Conservation (phyloP, 2,329 filamentous ascomycete genomes). For the Colletotrichum navitas region DNA sequence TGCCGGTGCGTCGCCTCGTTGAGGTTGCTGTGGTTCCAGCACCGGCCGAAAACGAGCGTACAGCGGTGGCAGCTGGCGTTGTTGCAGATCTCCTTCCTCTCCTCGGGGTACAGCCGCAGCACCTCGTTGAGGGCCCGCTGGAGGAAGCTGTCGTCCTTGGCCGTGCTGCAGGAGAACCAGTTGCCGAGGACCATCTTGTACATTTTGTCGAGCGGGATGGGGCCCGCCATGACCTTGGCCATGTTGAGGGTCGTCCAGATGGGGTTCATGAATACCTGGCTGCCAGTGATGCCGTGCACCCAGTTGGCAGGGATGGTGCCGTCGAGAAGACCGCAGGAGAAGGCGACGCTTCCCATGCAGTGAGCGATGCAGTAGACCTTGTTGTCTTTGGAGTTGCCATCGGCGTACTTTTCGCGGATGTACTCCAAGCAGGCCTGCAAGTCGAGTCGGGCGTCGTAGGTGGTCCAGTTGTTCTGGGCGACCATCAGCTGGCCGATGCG, state of each 20-base stretch:
- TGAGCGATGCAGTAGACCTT: constrained; percentile 71
- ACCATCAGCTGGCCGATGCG: constrained; percentile 67
- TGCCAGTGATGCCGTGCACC: constrained; percentile 69
- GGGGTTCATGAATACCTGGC: constrained; percentile 74
- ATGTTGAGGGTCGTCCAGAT: constrained; percentile 68
- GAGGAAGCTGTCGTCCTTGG: constrained; percentile 59
- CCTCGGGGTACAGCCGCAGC: constrained; percentile 69
- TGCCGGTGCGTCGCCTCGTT: constrained; percentile 75
- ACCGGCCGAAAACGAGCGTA: constrained; percentile 71
- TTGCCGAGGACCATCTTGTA: constrained; percentile 62
- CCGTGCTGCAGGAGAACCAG: constrained; percentile 68
- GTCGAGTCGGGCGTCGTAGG: constrained; percentile 71
- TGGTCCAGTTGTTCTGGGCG: constrained; percentile 67
- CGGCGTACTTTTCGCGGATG: constrained; percentile 58
- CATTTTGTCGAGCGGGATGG: constrained; percentile 62
- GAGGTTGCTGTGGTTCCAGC: constrained; percentile 74
- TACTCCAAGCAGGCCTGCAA: constrained; percentile 66
- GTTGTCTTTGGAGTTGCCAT: constrained; percentile 45
- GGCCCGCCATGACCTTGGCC: constrained; percentile 64
- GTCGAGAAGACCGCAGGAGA: constrained; percentile 70
- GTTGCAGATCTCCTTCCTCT: constrained; percentile 69
- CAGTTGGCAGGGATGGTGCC: constrained; percentile 69
- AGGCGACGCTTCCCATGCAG: constrained; percentile 73
- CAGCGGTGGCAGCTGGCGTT: constrained; percentile 72
- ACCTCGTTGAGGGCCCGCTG: constrained; percentile 67